phyloP scores from a whole-genome alignment of 257 asterid species.

The Solanum peruvianum region DNA sequence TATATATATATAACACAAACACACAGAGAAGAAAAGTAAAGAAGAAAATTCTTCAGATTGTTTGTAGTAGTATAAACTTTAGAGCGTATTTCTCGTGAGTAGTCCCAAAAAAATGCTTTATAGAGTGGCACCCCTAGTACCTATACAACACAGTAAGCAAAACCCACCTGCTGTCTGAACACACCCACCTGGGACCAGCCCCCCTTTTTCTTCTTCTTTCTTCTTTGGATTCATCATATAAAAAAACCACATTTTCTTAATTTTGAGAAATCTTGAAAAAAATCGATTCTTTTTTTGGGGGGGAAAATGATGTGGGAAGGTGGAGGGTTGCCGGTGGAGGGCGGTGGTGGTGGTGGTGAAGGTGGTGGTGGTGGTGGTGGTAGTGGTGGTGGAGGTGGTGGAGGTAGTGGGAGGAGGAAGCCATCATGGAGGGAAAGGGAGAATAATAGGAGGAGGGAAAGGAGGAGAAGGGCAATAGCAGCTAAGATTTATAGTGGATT shows the following conservation, averaged over 20 bases:
- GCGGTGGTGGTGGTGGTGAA: neutral
- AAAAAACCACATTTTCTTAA: neutral
- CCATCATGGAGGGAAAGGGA: constrained; percentile 97
- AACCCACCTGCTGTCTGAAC: constrained; percentile 5
- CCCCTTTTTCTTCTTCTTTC: neutral
- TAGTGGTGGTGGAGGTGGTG: constrained; percentile 5
- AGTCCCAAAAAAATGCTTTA: constrained; percentile 10
- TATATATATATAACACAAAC: neutral
- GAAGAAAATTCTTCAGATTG: constrained; percentile 10
- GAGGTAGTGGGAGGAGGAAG: constrained; percentile 68
- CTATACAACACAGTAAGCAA: neutral
- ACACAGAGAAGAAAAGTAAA: neutral
- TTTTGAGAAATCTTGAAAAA: neutral
- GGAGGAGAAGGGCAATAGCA: constrained; percentile 90
- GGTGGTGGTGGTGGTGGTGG: neutral
- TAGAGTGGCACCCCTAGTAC: constrained; percentile 7
- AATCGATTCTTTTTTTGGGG: neutral
- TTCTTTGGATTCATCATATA: neutral
- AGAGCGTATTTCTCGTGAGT: constrained; percentile 53
- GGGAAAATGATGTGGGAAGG: constrained; percentile 85
- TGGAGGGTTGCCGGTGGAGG: constrained; percentile 52
- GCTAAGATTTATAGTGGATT: constrained; percentile 86
- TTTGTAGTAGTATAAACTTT: constrained; percentile 4
- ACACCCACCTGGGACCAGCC: constrained; percentile 8
- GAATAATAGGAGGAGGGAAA: constrained; percentile 91